A percentile compares a stretch with the other conserved stretches of the same genome.
phyloP scores from a whole-genome alignment of 306 rosid species.

The Vicia sativa region DNA sequence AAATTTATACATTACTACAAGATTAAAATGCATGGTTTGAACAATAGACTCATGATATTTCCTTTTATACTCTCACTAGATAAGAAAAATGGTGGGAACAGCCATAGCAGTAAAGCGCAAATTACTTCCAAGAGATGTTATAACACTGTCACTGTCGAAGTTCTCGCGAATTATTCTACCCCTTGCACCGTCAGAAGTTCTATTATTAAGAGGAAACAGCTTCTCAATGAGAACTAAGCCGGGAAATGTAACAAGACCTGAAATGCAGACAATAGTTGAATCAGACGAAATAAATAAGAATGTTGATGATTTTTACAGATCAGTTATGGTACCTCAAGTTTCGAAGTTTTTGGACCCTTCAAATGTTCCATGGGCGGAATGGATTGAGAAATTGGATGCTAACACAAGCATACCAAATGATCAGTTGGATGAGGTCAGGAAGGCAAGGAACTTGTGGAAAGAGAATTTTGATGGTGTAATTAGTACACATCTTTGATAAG shows the following conservation, averaged over 20 bases:
- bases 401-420: slow-evolving; percentile 67
- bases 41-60: slow-evolving; percentile 1
- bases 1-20: neutral
- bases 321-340: slow-evolving; percentile 72
- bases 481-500: slow-evolving; percentile 31
- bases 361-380: slow-evolving; percentile 72
- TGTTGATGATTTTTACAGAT: slow-evolving; percentile 68
- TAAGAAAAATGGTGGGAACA: slow-evolving; percentile 86
- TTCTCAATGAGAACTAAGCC: slow-evolving; percentile 63
- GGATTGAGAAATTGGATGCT: slow-evolving; percentile 77
- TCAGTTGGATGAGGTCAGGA: slow-evolving; percentile 68
- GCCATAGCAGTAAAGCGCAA: slow-evolving; percentile 80
- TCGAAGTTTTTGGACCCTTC: slow-evolving; percentile 67
- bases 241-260: slow-evolving; percentile 72
- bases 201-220: slow-evolving; percentile 73
- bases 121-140: slow-evolving; percentile 71
- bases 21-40: neutral
- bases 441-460: slow-evolving; percentile 69
- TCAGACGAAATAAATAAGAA: slow-evolving; percentile 59
- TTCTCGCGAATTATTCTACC: slow-evolving; percentile 77
- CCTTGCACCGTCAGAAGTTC: slow-evolving; percentile 85
- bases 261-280: slow-evolving; percentile 63
- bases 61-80: slow-evolving; percentile 50
- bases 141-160: slow-evolving; percentile 62
- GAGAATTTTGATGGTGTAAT: slow-evolving; percentile 41